phyloP scores from a whole-genome alignment of 2,329 filamentous ascomycete genomes.

The Achaetomium macrosporum region DNA sequence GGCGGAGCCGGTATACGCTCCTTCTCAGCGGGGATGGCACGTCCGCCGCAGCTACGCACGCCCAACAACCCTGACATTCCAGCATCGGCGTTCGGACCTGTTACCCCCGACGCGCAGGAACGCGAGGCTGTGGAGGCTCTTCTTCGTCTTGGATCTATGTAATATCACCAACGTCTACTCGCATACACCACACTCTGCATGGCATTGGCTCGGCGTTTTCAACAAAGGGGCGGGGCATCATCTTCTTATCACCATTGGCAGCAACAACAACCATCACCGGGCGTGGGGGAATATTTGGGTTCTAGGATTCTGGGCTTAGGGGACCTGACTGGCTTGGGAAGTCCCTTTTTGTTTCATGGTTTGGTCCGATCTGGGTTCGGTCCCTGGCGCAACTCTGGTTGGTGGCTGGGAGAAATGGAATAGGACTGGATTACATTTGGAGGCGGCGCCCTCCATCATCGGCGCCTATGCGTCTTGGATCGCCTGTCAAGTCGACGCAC shows the following conservation, averaged over 20 bases:
- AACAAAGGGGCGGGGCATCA: conserved; percentile 20
- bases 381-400: not conserved
- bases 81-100: conserved; percentile 41
- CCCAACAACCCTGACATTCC: conserved; percentile 48
- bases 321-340: conserved; percentile 5
- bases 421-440: not conserved
- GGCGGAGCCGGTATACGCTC: conserved; percentile 37
- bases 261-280: conserved; percentile 8
- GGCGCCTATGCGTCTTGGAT: not conserved
- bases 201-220: conserved; percentile 46
- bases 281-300: conserved; percentile 14
- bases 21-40: conserved; percentile 51
- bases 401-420: not conserved
- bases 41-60: conserved; percentile 42
- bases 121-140: conserved; percentile 77
- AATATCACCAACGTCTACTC: conserved; percentile 34
- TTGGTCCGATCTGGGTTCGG: conserved; percentile 3
- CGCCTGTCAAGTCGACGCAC: not conserved
- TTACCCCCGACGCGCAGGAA: conserved; percentile 62
- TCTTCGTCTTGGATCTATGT: conserved; percentile 73
- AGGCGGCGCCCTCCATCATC: conserved; percentile 5
- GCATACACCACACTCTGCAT: conserved; percentile 26
- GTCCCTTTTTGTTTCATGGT: not conserved
- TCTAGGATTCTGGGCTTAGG: conserved; percentile 9
- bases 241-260: conserved; percentile 11